Evolutionary conservation across 1,284 basidiomycete genomes (phyloP).

Genomic region (Cutaneotrichosporon sp.): DNA sequence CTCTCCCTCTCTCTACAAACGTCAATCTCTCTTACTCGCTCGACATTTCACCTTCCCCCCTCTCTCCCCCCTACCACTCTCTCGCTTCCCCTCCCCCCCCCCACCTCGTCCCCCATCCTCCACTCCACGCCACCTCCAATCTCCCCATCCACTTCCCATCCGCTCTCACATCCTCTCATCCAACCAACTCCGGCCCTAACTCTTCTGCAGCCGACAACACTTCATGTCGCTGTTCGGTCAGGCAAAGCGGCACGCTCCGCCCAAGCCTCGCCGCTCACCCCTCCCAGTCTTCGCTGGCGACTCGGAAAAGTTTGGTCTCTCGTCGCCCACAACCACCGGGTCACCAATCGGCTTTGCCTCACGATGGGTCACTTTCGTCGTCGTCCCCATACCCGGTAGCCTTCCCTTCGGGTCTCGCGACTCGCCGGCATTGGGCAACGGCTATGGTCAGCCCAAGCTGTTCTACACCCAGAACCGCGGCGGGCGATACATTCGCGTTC

Average conservation of each 20-base stretch:
- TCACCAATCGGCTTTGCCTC: constrained; percentile 13
- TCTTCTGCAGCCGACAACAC: background rate
- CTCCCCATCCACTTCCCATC: background rate
- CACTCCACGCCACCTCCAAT: background rate
- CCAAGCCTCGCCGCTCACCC: constrained; percentile 48
- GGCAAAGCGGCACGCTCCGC: constrained; percentile 45
- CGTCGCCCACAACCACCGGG: constrained; percentile 18
- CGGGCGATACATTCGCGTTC: constrained; percentile 37
- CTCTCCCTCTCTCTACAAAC: too few species aligned
- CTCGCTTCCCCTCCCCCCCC: background rate
- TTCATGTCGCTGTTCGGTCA: constrained; percentile 55
- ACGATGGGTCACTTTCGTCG: constrained; percentile 44
- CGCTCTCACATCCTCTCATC: background rate
- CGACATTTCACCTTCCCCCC: too few species aligned
- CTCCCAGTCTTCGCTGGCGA: constrained; percentile 47
- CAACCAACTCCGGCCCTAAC: background rate
- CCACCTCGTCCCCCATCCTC: background rate
- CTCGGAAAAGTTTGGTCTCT: constrained; percentile 41
- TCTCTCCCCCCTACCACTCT: too few species aligned
- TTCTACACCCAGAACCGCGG: constrained; percentile 13
- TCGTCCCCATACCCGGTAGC: constrained; percentile 44
- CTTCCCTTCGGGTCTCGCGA: constrained; percentile 26
- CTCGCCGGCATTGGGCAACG: constrained; percentile 23
- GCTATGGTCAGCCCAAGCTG: constrained; percentile 16
- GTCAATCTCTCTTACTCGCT: too few species aligned